A percentile compares a stretch with the other conserved stretches of the same genome.
These are phyloP conservation scores for Erigeron canadensis DNA, from an alignment of 129 eudicot genomes.

Conservation along the genomic window DNA sequence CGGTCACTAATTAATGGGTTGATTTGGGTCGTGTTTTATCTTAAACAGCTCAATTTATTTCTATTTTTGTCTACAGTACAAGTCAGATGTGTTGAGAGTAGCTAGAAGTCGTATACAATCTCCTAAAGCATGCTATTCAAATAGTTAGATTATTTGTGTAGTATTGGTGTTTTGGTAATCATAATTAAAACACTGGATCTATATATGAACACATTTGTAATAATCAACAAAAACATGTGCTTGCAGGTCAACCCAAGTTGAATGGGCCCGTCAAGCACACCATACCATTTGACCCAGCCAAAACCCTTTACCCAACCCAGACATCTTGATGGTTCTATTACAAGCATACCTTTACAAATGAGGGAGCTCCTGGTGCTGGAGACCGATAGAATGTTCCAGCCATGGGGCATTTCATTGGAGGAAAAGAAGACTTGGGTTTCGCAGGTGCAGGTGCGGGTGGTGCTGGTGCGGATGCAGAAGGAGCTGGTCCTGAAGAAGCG, in stretches of 20 bases:
- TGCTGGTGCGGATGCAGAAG: conserved; percentile 44
- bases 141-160: not conserved
- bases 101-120: not conserved
- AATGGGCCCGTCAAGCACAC: not conserved
- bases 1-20: not conserved
- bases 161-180: not conserved
- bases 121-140: not conserved
- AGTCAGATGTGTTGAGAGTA: not conserved
- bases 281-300: not conserved
- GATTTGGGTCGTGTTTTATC: not conserved
- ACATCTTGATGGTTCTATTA: not conserved
- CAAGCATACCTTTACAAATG: conserved; percentile 68
- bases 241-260: not conserved
- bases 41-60: not conserved
- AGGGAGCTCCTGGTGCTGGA: conserved; percentile 82
- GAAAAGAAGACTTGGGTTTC: conserved; percentile 64
- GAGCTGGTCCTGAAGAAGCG: conserved; percentile 43
- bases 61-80: not conserved
- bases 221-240: not conserved
- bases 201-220: no score
- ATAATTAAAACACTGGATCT: no score
- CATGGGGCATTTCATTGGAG: conserved; percentile 87
- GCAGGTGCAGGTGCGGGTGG: conserved; percentile 57
- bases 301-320: not conserved
- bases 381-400: conserved; percentile 86